Percentiles rank a stretch among this genome's conserved stretches.
Evolutionary conservation across 192 early-diverging fungal species (phyloP).

Genomic region (Allomyces arbusculus): DNA sequence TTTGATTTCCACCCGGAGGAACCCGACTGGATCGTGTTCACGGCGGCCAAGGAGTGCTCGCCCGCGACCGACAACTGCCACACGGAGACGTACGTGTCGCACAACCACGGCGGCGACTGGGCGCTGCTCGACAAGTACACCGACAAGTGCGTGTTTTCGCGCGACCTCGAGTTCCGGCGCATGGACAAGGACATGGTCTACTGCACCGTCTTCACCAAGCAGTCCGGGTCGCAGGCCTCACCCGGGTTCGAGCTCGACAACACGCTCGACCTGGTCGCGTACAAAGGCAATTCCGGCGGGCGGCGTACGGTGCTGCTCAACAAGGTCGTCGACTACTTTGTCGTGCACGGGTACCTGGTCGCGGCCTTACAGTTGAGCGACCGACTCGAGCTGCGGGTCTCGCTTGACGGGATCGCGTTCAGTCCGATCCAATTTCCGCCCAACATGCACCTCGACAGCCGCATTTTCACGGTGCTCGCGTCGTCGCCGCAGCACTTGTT

Average conservation of each 20-base stretch:
- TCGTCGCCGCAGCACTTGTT: conserved; percentile 57
- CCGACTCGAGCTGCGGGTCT: conserved; percentile 37
- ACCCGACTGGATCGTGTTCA: conserved; percentile 68
- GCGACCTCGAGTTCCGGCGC: conserved; percentile 28
- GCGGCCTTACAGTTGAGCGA: conserved; percentile 36
- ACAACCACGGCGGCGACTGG: conserved; percentile 55
- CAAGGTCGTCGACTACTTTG: conserved; percentile 54
- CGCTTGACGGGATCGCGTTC: conserved; percentile 53
- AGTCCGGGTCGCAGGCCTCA: conserved; percentile 33
- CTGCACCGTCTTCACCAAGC: conserved; percentile 46
- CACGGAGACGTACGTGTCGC: conserved; percentile 48
- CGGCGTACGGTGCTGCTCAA: conserved; percentile 29
- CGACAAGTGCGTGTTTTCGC: conserved; percentile 63
- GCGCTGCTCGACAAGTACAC: conserved; percentile 54
- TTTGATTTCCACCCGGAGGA: conserved; percentile 78
- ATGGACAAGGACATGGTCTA: conserved; percentile 49
- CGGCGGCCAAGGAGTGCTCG: conserved; percentile 28
- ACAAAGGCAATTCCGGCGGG: conserved; percentile 30
- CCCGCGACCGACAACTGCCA: conserved; percentile 27
- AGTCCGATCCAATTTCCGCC: conserved; percentile 67
- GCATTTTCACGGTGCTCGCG: conserved; percentile 65
- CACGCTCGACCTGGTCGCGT: conserved; percentile 45
- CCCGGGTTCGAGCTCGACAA: conserved; percentile 34
- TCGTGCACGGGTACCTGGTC: conserved; percentile 59
- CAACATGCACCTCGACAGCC: conserved; percentile 32